Base-by-base conservation (phyloP, 225 moss, liverwort and hornwort species). In the Physcomitrium patens region DNA sequence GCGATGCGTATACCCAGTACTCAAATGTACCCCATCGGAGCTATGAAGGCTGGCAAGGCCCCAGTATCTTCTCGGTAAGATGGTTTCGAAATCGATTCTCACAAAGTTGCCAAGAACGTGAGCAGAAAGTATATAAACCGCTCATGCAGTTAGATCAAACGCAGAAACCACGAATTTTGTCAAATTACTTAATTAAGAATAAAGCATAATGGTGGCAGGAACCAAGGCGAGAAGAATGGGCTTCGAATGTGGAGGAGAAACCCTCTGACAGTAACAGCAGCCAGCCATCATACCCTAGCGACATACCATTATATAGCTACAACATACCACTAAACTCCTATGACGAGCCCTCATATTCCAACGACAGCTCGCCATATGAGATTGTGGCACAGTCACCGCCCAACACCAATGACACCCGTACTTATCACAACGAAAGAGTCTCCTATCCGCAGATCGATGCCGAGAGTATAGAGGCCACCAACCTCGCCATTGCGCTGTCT, bases 401-500 rank as follows among this genome's bases (percentile, higher is more conserved):
- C 60, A 84, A 84, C 61, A 84, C 80, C 16, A 84, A 84, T 28
- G 77, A 80, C 74, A 20, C 70, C 54, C 88, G 85, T 37, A 85
- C 26, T 5, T 88, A 88, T 50, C 69, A 82, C 72, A 80, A 83
- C 45, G 88, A 89, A 70, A 64, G 74, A 27, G 78, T 37, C 58
- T 76, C 85, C 67, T 5, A 42, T 9, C 52, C 80, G 37, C 57
- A 65, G 53, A 2, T 37, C 31, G 78, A 74, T 10, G 24, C 76
- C 2, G 23, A 63, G 9, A 51, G 68, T 10, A 68, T 70, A 0
- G 83, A 83, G 48, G 83, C 81, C 62, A 72, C 78, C 1, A 85
- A 89, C 56, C 85, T 76, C 70, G 88, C 88, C 67, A 67, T 89
- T 18, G 88, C 85, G 0, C 42, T 86, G 58, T 73, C 85, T 17